Percentiles rank a stretch among this genome's conserved stretches.
phyloP scores from a whole-genome alignment of 2,329 filamentous ascomycete species.

The Arthrobotrys pseudoclavata region DNA sequence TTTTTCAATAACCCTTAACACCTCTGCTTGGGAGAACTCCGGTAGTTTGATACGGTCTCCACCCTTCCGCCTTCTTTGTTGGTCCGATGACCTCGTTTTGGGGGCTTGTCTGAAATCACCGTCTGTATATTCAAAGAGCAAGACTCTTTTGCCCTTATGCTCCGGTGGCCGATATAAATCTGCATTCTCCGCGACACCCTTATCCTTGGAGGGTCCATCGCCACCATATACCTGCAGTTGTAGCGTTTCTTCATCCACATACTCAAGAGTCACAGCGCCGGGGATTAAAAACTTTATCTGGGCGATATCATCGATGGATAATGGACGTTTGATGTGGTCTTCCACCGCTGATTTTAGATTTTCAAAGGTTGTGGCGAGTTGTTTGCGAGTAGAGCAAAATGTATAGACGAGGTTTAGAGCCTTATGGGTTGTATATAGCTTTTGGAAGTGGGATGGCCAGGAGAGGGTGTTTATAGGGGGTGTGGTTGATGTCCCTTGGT shows the following conservation, averaged over 20 bases:
- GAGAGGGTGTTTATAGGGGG: background rate
- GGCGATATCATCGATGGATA: slow-evolving; percentile 84
- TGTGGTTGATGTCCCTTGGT: background rate
- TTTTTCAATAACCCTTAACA: slow-evolving; percentile 89
- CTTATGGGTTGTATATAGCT: slow-evolving; percentile 80
- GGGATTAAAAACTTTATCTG: slow-evolving; percentile 83
- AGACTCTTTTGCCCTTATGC: slow-evolving; percentile 74
- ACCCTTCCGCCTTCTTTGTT: slow-evolving; percentile 63
- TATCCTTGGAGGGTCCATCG: slow-evolving; percentile 49
- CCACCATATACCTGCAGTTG: slow-evolving; percentile 78
- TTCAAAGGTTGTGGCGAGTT: slow-evolving; percentile 90
- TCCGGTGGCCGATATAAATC: slow-evolving; percentile 64
- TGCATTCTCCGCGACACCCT: slow-evolving; percentile 56
- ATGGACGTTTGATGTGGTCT: slow-evolving; percentile 78
- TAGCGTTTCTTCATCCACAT: slow-evolving; percentile 85
- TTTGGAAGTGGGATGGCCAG: slow-evolving; percentile 83
- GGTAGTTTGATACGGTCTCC: slow-evolving; percentile 91
- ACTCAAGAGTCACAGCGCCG: slow-evolving; percentile 82
- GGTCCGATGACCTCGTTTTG: slow-evolving; percentile 70
- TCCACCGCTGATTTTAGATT: slow-evolving; percentile 89
- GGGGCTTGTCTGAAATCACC: slow-evolving; percentile 87
- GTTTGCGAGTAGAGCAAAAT: slow-evolving; percentile 92
- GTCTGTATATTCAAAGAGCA: slow-evolving; percentile 93
- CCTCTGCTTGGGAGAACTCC: slow-evolving; percentile 91
- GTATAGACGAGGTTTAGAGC: slow-evolving; percentile 94